A percentile compares a stretch with the other conserved stretches of the same genome.
These are phyloP conservation scores for Eimeria sp. DNA, from an alignment of 169 alveolate genomes.

Conservation along the genomic window DNA sequence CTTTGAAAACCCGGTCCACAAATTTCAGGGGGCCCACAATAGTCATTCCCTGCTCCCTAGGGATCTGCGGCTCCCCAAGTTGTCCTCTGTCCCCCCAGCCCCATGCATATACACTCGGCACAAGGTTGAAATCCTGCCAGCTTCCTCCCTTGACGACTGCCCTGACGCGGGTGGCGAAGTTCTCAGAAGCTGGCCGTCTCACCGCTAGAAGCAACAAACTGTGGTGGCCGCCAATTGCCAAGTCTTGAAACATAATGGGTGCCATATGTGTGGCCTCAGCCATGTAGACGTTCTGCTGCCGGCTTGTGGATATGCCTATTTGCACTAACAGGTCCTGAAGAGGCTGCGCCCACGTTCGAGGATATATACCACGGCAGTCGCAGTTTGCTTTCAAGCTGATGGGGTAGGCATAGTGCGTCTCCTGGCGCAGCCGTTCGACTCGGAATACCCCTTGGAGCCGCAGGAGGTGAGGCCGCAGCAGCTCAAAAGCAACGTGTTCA, in stretches of 20 bases:
- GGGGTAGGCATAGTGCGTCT: constrained; percentile 48
- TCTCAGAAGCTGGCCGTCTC: constrained; percentile 38
- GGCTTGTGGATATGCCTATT: constrained; percentile 56
- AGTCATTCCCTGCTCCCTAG: constrained; percentile 24
- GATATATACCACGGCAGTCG: constrained; percentile 85
- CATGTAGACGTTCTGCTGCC: constrained; percentile 3
- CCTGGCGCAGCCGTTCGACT: constrained; percentile 51
- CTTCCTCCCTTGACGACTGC: constrained; percentile 31
- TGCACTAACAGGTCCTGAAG: constrained; percentile 83
- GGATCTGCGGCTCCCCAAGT: constrained; percentile 75
- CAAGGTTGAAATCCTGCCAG: constrained; percentile 29
- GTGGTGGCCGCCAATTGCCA: constrained; percentile 85
- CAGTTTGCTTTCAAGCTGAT: constrained; percentile 79
- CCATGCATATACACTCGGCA: constrained; percentile 87
- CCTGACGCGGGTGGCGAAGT: constrained; percentile 71
- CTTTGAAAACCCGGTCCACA: constrained; percentile 45
- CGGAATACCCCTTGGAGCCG: constrained; percentile 37
- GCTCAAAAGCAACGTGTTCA: constrained; percentile 57
- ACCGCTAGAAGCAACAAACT: constrained; percentile 67
- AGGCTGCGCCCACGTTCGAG: constrained; percentile 89
- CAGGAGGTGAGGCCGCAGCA: constrained; percentile 47
- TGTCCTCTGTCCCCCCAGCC: constrained; percentile 88
- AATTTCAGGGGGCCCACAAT: constrained; percentile 74
- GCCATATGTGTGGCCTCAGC: constrained; percentile 26
- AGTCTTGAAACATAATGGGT: constrained; percentile 58